A percentile compares a stretch with the other conserved stretches of the same genome.
These are phyloP conservation scores for Tanacetum coccineum DNA, from an alignment of 129 eudicot genomes.

Conservation along the genomic window DNA sequence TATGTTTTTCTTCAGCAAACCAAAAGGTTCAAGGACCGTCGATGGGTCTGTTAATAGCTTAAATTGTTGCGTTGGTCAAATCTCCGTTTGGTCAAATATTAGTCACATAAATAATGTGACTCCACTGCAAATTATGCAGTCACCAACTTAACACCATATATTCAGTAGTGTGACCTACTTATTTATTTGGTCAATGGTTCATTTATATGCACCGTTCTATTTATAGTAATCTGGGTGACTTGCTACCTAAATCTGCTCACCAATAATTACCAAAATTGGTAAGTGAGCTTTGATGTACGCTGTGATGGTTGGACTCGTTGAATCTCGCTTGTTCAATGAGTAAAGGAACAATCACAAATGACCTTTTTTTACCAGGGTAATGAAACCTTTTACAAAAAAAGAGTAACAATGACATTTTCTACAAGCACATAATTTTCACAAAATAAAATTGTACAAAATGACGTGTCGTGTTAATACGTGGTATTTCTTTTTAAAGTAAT, in stretches of 20 bases:
- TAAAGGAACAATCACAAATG: no score
- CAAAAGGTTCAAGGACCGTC: constrained; percentile 6
- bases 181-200: background rate
- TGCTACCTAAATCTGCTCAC: background rate
- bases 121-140: no score
- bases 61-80: background rate
- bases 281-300: background rate
- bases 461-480: no score
- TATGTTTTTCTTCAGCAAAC: constrained; percentile 1
- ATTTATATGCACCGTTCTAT: background rate
- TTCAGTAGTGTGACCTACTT: no score
- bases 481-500: no score
- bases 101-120: background rate
- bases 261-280: background rate
- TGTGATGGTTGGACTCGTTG: background rate
- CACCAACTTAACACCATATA: background rate
- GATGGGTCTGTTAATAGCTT: background rate
- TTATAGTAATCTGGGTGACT: constrained; percentile 4
- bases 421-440: no score
- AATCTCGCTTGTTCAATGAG: background rate
- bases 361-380: no score
- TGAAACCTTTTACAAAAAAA: no score
- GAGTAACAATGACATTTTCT: no score
- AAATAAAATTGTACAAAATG: no score
- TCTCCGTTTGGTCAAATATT: background rate